Base-by-base conservation (phyloP, 352 stramenopile species). In the Phytophthora meadii region DNA sequence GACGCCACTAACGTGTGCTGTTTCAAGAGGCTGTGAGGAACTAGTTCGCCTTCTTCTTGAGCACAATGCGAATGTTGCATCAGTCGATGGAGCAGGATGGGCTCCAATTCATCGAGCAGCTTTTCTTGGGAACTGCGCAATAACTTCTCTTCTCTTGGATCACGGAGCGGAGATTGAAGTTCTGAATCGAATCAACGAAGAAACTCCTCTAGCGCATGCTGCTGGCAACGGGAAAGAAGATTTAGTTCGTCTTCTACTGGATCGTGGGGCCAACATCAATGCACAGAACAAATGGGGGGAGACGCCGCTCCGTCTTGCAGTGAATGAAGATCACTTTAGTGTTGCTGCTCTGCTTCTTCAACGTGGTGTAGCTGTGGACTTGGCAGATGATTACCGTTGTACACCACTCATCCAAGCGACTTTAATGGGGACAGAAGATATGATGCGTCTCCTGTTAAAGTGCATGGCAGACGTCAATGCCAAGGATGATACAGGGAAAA, bases 261-360 rank as follows among this genome's bases (percentile, higher is more conserved):
- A 46, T 25, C 17, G 40, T 25, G 40, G 40, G 14, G 40, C 40
- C 14, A 46, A 46, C 9, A 25, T 46, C 10, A 22, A 46, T 11
- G 40, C 40, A 27, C 40, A 14, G 3, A 46, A 46, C 8, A 46
- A 46, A 27, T 46, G 40, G 40, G 40, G 40, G 14, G 40, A 46
- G n/a, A 46, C 40, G 8, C 15, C 40, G 6, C 40, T 46, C 8
- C 40, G 40, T 14, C 40, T 46, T 46, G 40, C 40, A 25, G 40
- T 46, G 10, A 46, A 46, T 14, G 40, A 46, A 46, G 40, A 46
- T 46, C 40, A 46, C 11, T 46, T 46, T 25, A 46, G 40, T 6
- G 40, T 46, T 7, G 40, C 40, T 25, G 40, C 40, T 27, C 22
- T 46, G n/a, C 40, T 46, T 15, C 40, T 46, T 25, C 40, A 46